phyloP scores from a whole-genome alignment of 2,329 filamentous ascomycete genomes.

The Ceratocystis ficicola region DNA sequence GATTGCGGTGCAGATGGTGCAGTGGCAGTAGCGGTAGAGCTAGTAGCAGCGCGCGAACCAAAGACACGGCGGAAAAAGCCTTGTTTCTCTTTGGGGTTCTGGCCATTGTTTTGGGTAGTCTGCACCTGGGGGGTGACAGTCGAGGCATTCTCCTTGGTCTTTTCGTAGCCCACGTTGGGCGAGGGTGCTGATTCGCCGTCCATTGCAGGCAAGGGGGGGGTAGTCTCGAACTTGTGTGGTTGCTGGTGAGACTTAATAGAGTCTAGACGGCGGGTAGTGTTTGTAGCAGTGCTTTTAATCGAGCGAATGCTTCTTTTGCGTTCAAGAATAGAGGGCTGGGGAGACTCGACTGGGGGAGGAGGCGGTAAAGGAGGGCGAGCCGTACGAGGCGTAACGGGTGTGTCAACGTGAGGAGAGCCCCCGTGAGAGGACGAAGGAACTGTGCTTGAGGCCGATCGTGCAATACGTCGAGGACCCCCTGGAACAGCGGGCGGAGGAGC shows the following conservation, averaged over 20 bases:
- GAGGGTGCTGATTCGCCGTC: constrained; percentile 45
- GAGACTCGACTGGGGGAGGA: constrained; percentile 19
- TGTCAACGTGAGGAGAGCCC: constrained; percentile 22
- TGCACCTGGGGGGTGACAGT: constrained; percentile 33
- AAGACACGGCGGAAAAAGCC: constrained; percentile 94
- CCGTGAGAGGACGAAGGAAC: constrained; percentile 14
- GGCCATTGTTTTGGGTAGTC: constrained; percentile 31
- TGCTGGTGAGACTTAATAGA: constrained; percentile 2
- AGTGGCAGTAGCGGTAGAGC: no score
- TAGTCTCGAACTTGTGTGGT: not conserved
- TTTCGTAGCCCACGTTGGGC: constrained; percentile 47
- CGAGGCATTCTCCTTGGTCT: constrained; percentile 42
- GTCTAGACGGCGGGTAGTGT: constrained; percentile 14
- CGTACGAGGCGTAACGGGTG: constrained; percentile 5
- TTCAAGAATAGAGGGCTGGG: constrained; percentile 36
- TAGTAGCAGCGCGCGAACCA: constrained; percentile 49
- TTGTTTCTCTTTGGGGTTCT: constrained; percentile 52
- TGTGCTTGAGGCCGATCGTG: constrained; percentile 24
- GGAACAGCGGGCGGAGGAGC: constrained; percentile 79
- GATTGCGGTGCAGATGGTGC: constrained; percentile 1
- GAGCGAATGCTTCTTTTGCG: constrained; percentile 49
- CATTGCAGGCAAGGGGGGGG: constrained; percentile 26
- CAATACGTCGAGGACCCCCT: constrained; percentile 53
- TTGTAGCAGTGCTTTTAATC: constrained; percentile 32
- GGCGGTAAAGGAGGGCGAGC: constrained; percentile 3